phyloP scores from a whole-genome alignment of 441 rosid species.

The Capsella rubella region DNA sequence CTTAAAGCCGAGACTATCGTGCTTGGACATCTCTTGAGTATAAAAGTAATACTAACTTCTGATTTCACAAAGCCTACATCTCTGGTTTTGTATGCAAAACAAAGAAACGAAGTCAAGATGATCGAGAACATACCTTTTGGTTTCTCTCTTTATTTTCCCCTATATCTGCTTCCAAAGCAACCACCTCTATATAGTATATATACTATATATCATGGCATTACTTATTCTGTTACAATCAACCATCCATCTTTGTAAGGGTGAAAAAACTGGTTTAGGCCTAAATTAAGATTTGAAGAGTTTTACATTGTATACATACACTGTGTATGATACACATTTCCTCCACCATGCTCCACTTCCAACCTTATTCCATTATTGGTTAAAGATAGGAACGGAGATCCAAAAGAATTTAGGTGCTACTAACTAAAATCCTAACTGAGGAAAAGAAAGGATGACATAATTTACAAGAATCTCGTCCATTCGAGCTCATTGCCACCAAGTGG shows the following conservation, averaged over 20 bases:
- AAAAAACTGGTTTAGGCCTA: conserved; percentile 50
- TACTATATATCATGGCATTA: neutral
- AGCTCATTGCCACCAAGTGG: conserved; percentile 27
- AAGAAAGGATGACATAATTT: conserved; percentile 34
- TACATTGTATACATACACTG: conserved; percentile 22
- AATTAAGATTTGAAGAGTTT: conserved; percentile 31
- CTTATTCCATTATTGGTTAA: conserved; percentile 37
- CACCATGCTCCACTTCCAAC: conserved; percentile 31
- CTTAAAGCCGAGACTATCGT: too few species aligned
- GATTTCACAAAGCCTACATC: too few species aligned
- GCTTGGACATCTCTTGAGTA: too few species aligned
- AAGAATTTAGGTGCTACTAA: conserved; percentile 24
- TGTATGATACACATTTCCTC: conserved; percentile 29
- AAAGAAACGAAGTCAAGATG: conserved; percentile 11
- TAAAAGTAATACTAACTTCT: too few species aligned
- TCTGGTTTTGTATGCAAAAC: neutral
- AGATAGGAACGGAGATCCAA: conserved; percentile 25
- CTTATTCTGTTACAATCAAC: conserved; percentile 12
- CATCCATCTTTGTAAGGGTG: conserved; percentile 11
- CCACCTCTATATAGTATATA: conserved; percentile 19
- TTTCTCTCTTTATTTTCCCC: conserved; percentile 3
- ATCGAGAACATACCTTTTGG: conserved; percentile 12
- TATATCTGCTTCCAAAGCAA: conserved; percentile 13
- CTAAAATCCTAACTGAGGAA: conserved; percentile 15
- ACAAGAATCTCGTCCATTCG: conserved; percentile 30